These are phyloP conservation scores for Rhododendron mucronatum DNA, from an alignment of 148 eudicot genomes.

Conservation along the genomic window DNA sequence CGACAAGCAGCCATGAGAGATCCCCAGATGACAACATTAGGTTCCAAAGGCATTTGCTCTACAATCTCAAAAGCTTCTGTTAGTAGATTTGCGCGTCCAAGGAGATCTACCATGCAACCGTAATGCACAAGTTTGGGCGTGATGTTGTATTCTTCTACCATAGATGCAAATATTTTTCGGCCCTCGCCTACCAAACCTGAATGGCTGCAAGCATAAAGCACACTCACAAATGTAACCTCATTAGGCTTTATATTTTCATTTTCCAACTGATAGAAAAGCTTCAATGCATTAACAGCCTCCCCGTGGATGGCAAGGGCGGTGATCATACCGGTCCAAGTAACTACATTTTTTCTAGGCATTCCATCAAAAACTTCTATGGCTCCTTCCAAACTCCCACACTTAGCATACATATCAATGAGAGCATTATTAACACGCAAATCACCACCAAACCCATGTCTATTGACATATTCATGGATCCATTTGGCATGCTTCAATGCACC, in stretches of 20 bases:
- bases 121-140: conserved; percentile 41
- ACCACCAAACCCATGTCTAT: conserved; percentile 30
- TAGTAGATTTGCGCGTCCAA: conserved; percentile 42
- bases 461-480: conserved; percentile 28
- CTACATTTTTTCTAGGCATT: conserved; percentile 34
- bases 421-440: conserved; percentile 45
- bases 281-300: conserved; percentile 33
- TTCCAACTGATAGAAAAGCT: conserved; percentile 37
- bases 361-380: conserved; percentile 32
- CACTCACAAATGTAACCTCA: conserved; percentile 45
- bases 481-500: conserved; percentile 42
- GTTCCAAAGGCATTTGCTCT: conserved; percentile 47
- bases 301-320: conserved; percentile 41
- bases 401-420: conserved; percentile 57
- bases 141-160: conserved; percentile 37
- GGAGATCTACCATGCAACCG: conserved; percentile 59
- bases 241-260: conserved; percentile 38
- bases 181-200: conserved; percentile 52
- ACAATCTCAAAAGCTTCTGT: conserved; percentile 41
- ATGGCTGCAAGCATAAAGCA: conserved; percentile 58
- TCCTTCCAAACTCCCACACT: conserved; percentile 47
- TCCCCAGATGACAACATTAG: conserved; percentile 54
- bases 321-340: conserved; percentile 51
- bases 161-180: conserved; percentile 29
- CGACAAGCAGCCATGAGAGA: conserved; percentile 50